phyloP scores from a whole-genome alignment of 768 basidiomycete genomes.

The Trametes maxima region DNA sequence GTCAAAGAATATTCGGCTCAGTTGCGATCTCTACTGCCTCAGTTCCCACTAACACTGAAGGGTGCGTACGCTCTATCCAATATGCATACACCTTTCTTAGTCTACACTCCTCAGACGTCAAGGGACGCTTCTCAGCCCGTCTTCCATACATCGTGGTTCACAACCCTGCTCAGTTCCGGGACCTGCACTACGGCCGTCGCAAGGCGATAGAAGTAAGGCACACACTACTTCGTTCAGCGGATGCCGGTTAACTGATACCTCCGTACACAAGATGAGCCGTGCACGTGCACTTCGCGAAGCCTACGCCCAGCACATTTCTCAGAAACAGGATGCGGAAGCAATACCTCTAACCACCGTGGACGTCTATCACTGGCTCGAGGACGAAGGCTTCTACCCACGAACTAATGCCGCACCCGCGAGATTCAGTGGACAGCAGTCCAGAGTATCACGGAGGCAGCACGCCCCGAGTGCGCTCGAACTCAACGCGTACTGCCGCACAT shows the following conservation, averaged over 20 bases:
- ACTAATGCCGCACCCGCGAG: neutral
- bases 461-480: slow-evolving; percentile 4
- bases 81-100: neutral
- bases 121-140: slow-evolving; percentile 31
- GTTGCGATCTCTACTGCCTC: slow-evolving; percentile 41
- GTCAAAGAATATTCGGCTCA: slow-evolving; percentile 36
- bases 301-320: slow-evolving; percentile 36
- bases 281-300: slow-evolving; percentile 43
- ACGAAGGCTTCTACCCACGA: slow-evolving; percentile 43
- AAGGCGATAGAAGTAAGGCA: slow-evolving; percentile 51
- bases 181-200: slow-evolving; percentile 44
- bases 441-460: slow-evolving; percentile 11
- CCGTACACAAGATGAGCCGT: slow-evolving; percentile 43
- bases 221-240: neutral
- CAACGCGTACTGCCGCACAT: slow-evolving; percentile 27
- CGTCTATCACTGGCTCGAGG: slow-evolving; percentile 48
- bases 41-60: slow-evolving; percentile 47
- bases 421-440: slow-evolving; percentile 20
- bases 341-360: slow-evolving; percentile 42
- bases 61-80: slow-evolving; percentile 30
- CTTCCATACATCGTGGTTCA: slow-evolving; percentile 44
- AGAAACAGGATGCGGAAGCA: slow-evolving; percentile 24
- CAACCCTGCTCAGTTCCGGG: slow-evolving; percentile 37
- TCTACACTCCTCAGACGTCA: slow-evolving; percentile 37
- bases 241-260: neutral